Conservation (phyloP, 1,284 basidiomycete species). For the Pterula multifida region DNA sequence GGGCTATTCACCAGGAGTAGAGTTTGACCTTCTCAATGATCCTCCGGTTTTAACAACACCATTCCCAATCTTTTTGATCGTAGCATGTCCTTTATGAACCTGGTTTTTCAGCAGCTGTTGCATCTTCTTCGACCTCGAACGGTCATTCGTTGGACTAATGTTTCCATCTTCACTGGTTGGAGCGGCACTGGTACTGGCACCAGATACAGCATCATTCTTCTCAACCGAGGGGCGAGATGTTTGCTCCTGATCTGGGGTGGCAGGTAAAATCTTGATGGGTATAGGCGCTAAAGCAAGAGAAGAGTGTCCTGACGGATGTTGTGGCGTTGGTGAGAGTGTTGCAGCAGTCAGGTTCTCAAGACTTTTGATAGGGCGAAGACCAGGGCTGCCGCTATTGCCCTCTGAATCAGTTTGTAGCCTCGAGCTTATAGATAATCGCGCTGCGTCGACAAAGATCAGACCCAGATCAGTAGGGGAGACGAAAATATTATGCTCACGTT, state of each 20-base stretch:
- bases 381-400: not conserved
- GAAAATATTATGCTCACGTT: constrained; percentile 22
- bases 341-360: not conserved
- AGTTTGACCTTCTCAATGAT: constrained; percentile 42
- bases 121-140: constrained; percentile 41
- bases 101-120: constrained; percentile 61
- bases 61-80: constrained; percentile 63
- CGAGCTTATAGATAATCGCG: constrained; percentile 16
- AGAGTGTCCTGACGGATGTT: not conserved
- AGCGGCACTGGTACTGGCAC: not conserved
- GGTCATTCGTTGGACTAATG: constrained; percentile 6
- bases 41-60: constrained; percentile 43
- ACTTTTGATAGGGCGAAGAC: not conserved
- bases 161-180: constrained; percentile 3
- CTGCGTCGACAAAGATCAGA: constrained; percentile 7
- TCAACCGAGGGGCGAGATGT: not conserved
- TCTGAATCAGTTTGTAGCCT: constrained; percentile 7
- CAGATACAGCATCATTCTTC: not conserved
- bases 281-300: not conserved
- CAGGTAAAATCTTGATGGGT: constrained; percentile 19
- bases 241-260: constrained; percentile 17
- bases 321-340: not conserved
- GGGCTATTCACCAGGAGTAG: constrained; percentile 49
- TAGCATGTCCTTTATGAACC: constrained; percentile 58
- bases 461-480: constrained; percentile 8